Evolutionary conservation across 179 eudicot genomes (phyloP).

Genomic region (Beta corolliflora): DNA sequence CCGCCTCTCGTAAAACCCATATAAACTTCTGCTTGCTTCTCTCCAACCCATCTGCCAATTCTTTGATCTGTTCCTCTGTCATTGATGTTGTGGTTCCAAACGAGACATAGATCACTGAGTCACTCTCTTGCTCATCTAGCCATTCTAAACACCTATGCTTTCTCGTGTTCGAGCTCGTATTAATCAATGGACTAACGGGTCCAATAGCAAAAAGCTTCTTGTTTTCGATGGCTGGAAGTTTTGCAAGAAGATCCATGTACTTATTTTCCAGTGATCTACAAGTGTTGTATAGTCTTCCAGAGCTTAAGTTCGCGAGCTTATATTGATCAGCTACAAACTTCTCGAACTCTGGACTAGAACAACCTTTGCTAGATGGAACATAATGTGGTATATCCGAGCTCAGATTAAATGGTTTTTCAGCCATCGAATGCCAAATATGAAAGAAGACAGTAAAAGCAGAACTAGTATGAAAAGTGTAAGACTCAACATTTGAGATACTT

Average conservation of each 20-base stretch:
- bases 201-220: conserved; percentile 47
- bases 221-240: conserved; percentile 27
- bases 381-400: conserved; percentile 23
- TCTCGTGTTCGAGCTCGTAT: conserved; percentile 4
- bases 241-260: conserved; percentile 40
- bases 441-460: conserved; percentile 44
- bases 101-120: conserved; percentile 54
- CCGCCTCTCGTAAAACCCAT: conserved; percentile 58
- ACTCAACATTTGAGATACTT: conserved; percentile 42
- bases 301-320: conserved; percentile 15
- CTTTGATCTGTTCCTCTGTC: conserved; percentile 37
- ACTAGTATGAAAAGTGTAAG: conserved; percentile 48
- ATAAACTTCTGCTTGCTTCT: conserved; percentile 44
- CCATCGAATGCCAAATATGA: not conserved
- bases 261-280: conserved; percentile 37
- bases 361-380: conserved; percentile 40
- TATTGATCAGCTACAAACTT: conserved; percentile 37
- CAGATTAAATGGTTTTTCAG: conserved; percentile 33
- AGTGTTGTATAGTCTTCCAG: conserved; percentile 49
- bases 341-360: conserved; percentile 33
- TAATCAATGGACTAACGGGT: conserved; percentile 22
- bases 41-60: conserved; percentile 57
- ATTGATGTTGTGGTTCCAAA: conserved; percentile 63
- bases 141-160: conserved; percentile 46
- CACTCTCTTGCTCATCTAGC: conserved; percentile 52